Conservation (phyloP, 1,284 basidiomycete species). For the Peniophora sp. region DNA sequence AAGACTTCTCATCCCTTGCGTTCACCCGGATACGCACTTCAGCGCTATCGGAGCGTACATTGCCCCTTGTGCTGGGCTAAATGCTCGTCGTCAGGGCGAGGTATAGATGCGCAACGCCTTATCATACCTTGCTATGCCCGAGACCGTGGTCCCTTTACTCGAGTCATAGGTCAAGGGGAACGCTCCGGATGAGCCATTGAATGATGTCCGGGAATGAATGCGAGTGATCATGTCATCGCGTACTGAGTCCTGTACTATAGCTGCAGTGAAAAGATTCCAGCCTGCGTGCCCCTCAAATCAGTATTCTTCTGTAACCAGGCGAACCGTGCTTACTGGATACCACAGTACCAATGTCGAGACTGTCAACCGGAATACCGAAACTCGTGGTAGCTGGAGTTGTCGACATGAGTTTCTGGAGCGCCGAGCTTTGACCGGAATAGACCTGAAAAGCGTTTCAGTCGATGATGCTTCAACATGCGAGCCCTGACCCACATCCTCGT, state of each 20-base stretch:
- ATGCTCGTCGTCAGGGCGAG: too few relatives aligned
- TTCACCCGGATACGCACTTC: too few relatives aligned
- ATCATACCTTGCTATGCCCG: too few relatives aligned
- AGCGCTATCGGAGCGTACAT: too few relatives aligned
- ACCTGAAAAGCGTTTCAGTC: constrained; percentile 1
- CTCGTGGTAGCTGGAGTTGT: neutral
- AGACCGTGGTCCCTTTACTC: neutral
- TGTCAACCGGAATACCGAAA: neutral
- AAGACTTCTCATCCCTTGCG: too few relatives aligned
- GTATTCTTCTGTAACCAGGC: neutral
- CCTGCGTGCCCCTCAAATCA: neutral
- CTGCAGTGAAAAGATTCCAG: neutral
- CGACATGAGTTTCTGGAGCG: neutral
- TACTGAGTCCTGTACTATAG: neutral
- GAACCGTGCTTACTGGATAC: too few relatives aligned
- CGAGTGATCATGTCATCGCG: neutral
- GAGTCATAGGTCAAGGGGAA: neutral
- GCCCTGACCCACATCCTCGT: constrained; percentile 5
- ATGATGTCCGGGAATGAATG: neutral
- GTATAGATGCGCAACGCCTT: too few relatives aligned
- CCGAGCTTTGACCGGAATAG: neutral
- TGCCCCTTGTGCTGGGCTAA: too few relatives aligned
- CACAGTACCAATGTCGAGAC: too few relatives aligned
- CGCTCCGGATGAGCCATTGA: neutral
- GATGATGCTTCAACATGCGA: neutral